phyloP scores from a whole-genome alignment of 2,329 filamentous ascomycete genomes.

The Acrocalymma vagum region DNA sequence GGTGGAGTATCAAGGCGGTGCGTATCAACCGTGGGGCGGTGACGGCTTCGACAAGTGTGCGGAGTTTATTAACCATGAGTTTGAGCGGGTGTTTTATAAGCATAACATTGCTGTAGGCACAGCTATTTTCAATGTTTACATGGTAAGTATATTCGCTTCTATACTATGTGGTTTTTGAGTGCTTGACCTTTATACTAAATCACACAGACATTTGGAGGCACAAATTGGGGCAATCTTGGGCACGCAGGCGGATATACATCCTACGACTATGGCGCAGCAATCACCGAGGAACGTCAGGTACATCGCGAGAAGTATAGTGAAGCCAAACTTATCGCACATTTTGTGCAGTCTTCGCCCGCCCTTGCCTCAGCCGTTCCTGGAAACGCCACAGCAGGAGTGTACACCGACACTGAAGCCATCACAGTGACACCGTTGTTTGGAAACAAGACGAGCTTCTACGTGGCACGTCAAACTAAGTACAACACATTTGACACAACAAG shows the following conservation, averaged over 20 bases:
- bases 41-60: conserved; percentile 72
- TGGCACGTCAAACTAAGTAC: conserved; percentile 71
- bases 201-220: conserved; percentile 70
- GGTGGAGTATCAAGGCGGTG: conserved; percentile 70
- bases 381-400: conserved; percentile 25
- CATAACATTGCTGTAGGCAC: conserved; percentile 71
- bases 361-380: conserved; percentile 63
- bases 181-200: conserved; percentile 10
- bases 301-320: conserved; percentile 79
- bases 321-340: conserved; percentile 76
- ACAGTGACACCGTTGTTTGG: conserved; percentile 68
- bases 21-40: conserved; percentile 77
- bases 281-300: conserved; percentile 73
- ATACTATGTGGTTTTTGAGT: background rate
- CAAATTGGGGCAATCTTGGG: conserved; percentile 82
- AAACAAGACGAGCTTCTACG: conserved; percentile 66
- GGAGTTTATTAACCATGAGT: conserved; percentile 72
- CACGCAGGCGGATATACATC: conserved; percentile 64
- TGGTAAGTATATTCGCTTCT: conserved; percentile 51
- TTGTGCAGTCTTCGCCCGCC: conserved; percentile 73
- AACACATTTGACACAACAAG: conserved; percentile 61
- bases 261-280: conserved; percentile 68
- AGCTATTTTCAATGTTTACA: conserved; percentile 75
- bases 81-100: conserved; percentile 80
- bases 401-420: conserved; percentile 51